Base-by-base conservation (phyloP, 768 basidiomycete genomes). In the Hericium erinaceus region DNA sequence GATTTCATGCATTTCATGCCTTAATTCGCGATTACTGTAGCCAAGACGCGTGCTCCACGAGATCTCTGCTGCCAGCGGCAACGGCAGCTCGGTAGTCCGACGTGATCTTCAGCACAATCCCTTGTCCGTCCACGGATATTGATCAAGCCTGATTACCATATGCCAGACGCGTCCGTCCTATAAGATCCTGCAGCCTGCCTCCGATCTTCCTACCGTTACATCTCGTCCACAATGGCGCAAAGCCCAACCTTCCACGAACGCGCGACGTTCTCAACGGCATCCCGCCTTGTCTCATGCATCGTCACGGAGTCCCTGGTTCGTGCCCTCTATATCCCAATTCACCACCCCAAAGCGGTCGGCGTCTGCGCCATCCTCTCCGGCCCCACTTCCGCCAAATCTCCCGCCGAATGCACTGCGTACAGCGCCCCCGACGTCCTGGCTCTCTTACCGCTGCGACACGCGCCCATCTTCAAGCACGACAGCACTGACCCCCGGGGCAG, bases 231-330 rank as follows among this genome's bases (percentile, higher is more conserved):
- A 33, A 33, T 33, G 33, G 33, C 6, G 33, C 33, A 33, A 33
- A 33, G 53, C 11, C 12, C 12, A 38, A 15, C 33, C 50, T 40
- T 51, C 52, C 55, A 57, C 15, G 56, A 64, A 26, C 60, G 63
- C 37, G 80, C 80, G 39, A 66, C 72, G 20, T 80, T 81, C 61
- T 77, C 77, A 10, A 75, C 75, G 39, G 68, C 73, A 24, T 70
- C 79, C 13, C 77, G 82, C 26, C 65, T 83, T 4, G 61, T 82
- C n/a, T 81, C 80, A 33, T 81, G 80, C 62, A 73, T 83, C 7
- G 80, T 82, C 55, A 80, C 81, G 1, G 81, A 82, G 66, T 80
- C 80, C 7, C 70, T 82, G 10, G 72, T 76, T 12, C 70, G 69
- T 9, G 80, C 80, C 2, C 65, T 79, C 39, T 83, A 78, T 62